Evolutionary conservation across 495 filamentous ascomycete species (phyloP).

Genomic region (Evernia prunastri): DNA sequence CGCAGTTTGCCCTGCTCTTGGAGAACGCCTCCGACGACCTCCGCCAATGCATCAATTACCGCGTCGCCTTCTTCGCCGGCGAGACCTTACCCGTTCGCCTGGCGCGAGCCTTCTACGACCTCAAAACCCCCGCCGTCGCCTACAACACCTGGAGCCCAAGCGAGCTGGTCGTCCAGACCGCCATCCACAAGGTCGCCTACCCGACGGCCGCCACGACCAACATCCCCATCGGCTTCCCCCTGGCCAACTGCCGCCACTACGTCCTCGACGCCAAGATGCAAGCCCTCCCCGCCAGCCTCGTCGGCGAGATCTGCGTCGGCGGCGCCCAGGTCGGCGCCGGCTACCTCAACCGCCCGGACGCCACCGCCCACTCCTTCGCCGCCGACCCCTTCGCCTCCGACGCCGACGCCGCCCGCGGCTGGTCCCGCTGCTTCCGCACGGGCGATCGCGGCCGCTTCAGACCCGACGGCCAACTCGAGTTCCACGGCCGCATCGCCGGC

Average conservation of each 20-base stretch:
- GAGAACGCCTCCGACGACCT: conserved; percentile 24
- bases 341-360: conserved; percentile 76
- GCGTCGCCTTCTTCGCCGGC: conserved; percentile 25
- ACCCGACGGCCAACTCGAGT: conserved; percentile 65
- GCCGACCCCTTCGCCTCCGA: conserved; percentile 35
- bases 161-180: conserved; percentile 29
- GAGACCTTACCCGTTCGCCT: conserved; percentile 28
- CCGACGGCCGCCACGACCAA: conserved; percentile 2
- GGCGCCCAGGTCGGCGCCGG: conserved; percentile 70
- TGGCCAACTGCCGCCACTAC: conserved; percentile 39
- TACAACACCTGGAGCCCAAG: conserved; percentile 28
- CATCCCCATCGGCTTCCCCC: conserved; percentile 29
- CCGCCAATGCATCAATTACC: conserved; percentile 16
- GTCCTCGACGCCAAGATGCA: conserved; percentile 40
- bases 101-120: conserved; percentile 24
- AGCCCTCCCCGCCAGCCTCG: conserved; percentile 51
- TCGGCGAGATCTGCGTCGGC: conserved; percentile 78
- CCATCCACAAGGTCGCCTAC: conserved; percentile 17
- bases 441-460: conserved; percentile 73
- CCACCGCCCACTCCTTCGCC: conserved; percentile 67
- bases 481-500: conserved; percentile 68
- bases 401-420: conserved; percentile 30
- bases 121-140: conserved; percentile 21
- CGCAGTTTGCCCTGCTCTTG: conserved; percentile 32
- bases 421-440: conserved; percentile 66